Conservation (phyloP, 1,284 basidiomycete genomes). For the Leccinum fallax region DNA sequence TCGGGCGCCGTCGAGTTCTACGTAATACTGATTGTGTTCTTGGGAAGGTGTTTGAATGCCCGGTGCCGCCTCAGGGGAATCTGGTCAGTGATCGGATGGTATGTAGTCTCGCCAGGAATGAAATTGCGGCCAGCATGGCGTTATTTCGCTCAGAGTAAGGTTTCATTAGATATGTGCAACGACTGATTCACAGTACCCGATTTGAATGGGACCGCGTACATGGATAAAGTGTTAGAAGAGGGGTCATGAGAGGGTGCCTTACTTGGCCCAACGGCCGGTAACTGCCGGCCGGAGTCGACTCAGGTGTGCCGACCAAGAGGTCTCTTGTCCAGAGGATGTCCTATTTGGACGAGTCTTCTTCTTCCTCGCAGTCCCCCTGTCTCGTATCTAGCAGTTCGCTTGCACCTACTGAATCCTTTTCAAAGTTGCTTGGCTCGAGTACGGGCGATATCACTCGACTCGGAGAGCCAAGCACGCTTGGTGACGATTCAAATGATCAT, state of each 20-base stretch:
- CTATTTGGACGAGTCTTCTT: neutral
- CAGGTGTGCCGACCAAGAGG: neutral
- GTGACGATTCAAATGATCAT: slow-evolving; percentile 1
- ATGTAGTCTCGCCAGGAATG: too few species aligned
- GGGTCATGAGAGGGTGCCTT: neutral
- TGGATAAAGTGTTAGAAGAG: neutral
- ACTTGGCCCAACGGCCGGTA: neutral
- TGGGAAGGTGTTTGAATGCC: too few species aligned
- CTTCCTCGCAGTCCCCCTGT: slow-evolving; percentile 2
- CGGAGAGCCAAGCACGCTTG: slow-evolving; percentile 21
- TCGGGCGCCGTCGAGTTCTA: neutral
- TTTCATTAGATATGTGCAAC: neutral
- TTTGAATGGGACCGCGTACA: neutral
- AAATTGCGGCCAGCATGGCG: too few species aligned
- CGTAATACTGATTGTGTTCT: neutral
- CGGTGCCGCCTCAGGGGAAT: too few species aligned
- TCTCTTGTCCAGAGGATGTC: slow-evolving; percentile 21
- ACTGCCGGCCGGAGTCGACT: neutral
- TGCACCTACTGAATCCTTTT: neutral
- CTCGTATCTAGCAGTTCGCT: slow-evolving; percentile 16
- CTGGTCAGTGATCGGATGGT: too few species aligned
- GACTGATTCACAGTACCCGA: neutral
- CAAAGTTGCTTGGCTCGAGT: slow-evolving; percentile 7
- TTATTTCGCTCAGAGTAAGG: neutral
- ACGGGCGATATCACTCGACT: slow-evolving; percentile 1